These are phyloP conservation scores for Orbilia brochopaga DNA, from an alignment of 2,329 filamentous ascomycete species.

Conservation along the genomic window DNA sequence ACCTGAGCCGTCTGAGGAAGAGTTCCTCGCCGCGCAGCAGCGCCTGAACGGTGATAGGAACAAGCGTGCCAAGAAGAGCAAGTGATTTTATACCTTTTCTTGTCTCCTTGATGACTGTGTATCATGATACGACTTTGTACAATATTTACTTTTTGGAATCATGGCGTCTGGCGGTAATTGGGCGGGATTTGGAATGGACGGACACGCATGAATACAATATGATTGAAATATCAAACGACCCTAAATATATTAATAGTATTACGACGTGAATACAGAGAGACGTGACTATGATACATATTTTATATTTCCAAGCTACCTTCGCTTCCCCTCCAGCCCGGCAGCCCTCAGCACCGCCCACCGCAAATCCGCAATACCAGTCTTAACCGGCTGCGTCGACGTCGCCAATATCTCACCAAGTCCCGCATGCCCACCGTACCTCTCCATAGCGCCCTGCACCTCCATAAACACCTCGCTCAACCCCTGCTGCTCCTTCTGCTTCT, in stretches of 20 bases:
- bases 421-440: conserved; percentile 58
- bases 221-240: background rate
- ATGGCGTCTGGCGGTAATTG: conserved; percentile 30
- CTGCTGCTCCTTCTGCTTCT: conserved; percentile 55
- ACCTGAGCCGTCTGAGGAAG: conserved; percentile 60
- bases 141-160: conserved; percentile 37
- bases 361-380: conserved; percentile 68
- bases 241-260: too few relatives aligned
- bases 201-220: conserved; percentile 13
- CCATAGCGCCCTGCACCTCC: conserved; percentile 58
- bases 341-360: conserved; percentile 70
- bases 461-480: conserved; percentile 56
- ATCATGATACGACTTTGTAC: conserved; percentile 13
- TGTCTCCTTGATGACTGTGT: conserved; percentile 1
- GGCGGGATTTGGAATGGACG: conserved; percentile 18
- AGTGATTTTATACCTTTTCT: background rate
- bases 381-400: conserved; percentile 62
- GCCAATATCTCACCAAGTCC: conserved; percentile 68
- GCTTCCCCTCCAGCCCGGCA: conserved; percentile 63
- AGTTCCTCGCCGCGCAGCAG: conserved; percentile 50
- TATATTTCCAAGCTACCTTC: too few relatives aligned
- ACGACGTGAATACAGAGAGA: too few relatives aligned
- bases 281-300: too few relatives aligned
- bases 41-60: conserved; percentile 23
- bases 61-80: conserved; percentile 35